Evolutionary conservation across 306 rosid species (phyloP).

Genomic region (Begonia peltatifolia): DNA sequence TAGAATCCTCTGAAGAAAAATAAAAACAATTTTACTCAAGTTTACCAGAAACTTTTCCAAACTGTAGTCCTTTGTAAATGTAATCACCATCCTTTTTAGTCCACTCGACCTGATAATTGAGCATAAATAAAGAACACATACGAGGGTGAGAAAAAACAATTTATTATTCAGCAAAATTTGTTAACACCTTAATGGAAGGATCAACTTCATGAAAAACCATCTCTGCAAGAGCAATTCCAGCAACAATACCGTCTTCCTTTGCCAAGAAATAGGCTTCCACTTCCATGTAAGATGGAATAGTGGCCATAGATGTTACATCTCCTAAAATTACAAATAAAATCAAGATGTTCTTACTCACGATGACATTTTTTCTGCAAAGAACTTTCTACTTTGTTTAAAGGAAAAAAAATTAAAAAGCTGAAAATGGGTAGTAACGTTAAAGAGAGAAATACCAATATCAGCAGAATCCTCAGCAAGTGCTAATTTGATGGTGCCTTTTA

Average conservation of each 20-base stretch:
- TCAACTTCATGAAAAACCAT: slow-evolving; percentile 75
- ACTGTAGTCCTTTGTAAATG: slow-evolving; percentile 55
- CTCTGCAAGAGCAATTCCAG: slow-evolving; percentile 76
- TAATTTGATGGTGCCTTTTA: slow-evolving; percentile 51
- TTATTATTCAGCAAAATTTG: slow-evolving; percentile 12
- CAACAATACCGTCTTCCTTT: slow-evolving; percentile 76
- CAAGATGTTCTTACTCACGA: not conserved
- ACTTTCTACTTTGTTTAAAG: too few relatives aligned
- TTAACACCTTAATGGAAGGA: slow-evolving; percentile 60
- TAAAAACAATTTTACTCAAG: not conserved
- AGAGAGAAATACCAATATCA: slow-evolving; percentile 38
- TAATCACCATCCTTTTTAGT: slow-evolving; percentile 64
- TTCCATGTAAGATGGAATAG: slow-evolving; percentile 60
- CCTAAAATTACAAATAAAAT: slow-evolving; percentile 25
- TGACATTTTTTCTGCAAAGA: too few relatives aligned
- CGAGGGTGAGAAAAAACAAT: slow-evolving; percentile 9
- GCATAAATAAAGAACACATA: slow-evolving; percentile 7
- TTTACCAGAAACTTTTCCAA: slow-evolving; percentile 82
- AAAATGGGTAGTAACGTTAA: not conserved
- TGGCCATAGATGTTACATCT: slow-evolving; percentile 76
- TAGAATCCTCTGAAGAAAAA: not conserved
- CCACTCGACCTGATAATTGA: slow-evolving; percentile 67
- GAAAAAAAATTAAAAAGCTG: too few relatives aligned
- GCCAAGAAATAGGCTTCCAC: slow-evolving; percentile 87
- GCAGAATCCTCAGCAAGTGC: slow-evolving; percentile 90